phyloP scores from a whole-genome alignment of 2,329 filamentous ascomycete genomes.

The Huntiella abstrusa region DNA sequence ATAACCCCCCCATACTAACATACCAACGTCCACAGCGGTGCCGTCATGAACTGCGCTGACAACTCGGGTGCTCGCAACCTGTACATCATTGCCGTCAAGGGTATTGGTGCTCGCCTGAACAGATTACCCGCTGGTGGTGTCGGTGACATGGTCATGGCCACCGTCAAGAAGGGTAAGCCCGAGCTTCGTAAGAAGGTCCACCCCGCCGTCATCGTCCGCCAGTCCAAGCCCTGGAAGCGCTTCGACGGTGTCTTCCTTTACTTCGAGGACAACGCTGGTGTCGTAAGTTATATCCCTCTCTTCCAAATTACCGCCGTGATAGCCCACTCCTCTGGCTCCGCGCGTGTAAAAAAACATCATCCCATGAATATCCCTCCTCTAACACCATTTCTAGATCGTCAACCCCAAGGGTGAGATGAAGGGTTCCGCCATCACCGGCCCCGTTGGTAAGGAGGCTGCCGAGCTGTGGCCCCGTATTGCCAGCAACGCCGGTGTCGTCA shows the following conservation, averaged over 20 bases:
- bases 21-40: constrained; percentile 62
- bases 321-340: neutral
- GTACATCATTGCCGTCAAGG: constrained; percentile 99
- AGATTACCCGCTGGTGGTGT: constrained; percentile 92
- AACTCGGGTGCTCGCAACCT: constrained; percentile 98
- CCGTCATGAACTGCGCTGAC: constrained; percentile 99
- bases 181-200: constrained; percentile 99
- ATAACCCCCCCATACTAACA: constrained; percentile 7
- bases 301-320: neutral
- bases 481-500: constrained; percentile 99
- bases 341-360: no score
- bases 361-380: neutral
- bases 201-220: constrained; percentile 95
- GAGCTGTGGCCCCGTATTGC: constrained; percentile 99
- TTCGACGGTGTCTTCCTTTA: constrained; percentile 97
- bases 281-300: constrained; percentile 43
- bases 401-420: constrained; percentile 99
- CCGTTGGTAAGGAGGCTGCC: constrained; percentile 98
- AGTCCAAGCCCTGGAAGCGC: constrained; percentile 98
- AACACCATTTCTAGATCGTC: constrained; percentile 51
- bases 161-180: constrained; percentile 99
- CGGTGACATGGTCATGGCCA: constrained; percentile 99
- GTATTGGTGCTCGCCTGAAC: constrained; percentile 94
- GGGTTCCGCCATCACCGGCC: constrained; percentile 97
- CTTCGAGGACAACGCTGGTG: constrained; percentile 99